These are phyloP conservation scores for Fusarium pseudograminearum DNA, from an alignment of 2,329 filamentous ascomycete species.

Conservation along the genomic window DNA sequence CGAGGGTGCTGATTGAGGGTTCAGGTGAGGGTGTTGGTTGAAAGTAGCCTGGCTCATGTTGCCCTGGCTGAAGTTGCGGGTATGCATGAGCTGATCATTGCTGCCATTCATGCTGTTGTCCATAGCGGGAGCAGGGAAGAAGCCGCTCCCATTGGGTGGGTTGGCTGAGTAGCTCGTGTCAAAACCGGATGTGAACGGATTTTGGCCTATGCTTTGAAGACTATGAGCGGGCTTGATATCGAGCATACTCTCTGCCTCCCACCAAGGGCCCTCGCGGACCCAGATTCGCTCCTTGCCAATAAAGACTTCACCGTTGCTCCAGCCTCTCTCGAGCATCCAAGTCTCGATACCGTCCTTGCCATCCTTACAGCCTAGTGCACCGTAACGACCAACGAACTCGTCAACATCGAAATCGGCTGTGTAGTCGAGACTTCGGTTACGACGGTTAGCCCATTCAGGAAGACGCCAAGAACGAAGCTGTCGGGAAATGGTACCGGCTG, in stretches of 20 bases:
- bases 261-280: slow-evolving; percentile 95
- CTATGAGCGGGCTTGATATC: slow-evolving; percentile 80
- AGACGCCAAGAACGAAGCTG: slow-evolving; percentile 94
- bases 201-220: slow-evolving; percentile 58
- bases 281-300: slow-evolving; percentile 92
- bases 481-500: slow-evolving; percentile 89
- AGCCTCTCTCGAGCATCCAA: slow-evolving; percentile 94
- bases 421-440: slow-evolving; percentile 92
- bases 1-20: slow-evolving; percentile 64
- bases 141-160: slow-evolving; percentile 74
- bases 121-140: slow-evolving; percentile 74
- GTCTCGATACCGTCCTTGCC: slow-evolving; percentile 93
- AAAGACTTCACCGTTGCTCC: slow-evolving; percentile 97
- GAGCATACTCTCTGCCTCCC: slow-evolving; percentile 97
- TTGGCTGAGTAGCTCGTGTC: slow-evolving; percentile 79
- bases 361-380: slow-evolving; percentile 85
- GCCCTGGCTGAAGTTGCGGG: slow-evolving; percentile 67
- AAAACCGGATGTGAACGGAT: slow-evolving; percentile 61
- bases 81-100: slow-evolving; percentile 77
- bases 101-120: slow-evolving; percentile 74
- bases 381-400: slow-evolving; percentile 88
- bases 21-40: slow-evolving; percentile 55
- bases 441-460: slow-evolving; percentile 95
- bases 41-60: slow-evolving; percentile 67
- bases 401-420: slow-evolving; percentile 96